Evolutionary conservation across 306 rosid species (phyloP).

Genomic region (Boehmeria nivea): DNA sequence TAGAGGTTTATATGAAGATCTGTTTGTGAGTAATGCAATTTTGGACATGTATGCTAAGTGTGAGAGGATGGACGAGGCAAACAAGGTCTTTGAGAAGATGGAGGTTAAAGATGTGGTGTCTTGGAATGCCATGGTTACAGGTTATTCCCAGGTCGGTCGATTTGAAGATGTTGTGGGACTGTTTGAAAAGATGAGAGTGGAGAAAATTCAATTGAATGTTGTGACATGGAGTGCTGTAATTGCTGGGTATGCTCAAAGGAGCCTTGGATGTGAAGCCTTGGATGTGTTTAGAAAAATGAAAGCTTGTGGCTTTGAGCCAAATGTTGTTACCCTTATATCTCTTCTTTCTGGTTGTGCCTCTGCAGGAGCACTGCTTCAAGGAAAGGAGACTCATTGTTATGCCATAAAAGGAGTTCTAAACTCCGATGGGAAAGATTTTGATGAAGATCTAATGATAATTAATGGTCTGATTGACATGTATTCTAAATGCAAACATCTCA

Average conservation of each 20-base stretch:
- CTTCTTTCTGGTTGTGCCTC: constrained; percentile 82
- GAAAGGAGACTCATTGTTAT: constrained; percentile 70
- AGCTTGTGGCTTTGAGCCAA: constrained; percentile 46
- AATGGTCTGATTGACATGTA: constrained; percentile 91
- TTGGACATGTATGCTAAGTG: constrained; percentile 84
- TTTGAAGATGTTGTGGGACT: constrained; percentile 53
- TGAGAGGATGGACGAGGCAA: constrained; percentile 59
- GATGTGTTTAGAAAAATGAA: constrained; percentile 69
- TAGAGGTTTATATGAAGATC: constrained; percentile 60
- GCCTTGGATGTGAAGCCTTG: constrained; percentile 59
- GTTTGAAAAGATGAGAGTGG: constrained; percentile 59
- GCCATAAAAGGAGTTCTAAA: constrained; percentile 52
- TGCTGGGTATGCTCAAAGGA: constrained; percentile 76
- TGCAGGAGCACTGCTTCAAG: constrained; percentile 57
- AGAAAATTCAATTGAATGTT: constrained; percentile 55
- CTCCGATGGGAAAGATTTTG: constrained; percentile 29
- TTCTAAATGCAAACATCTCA: constrained; percentile 53
- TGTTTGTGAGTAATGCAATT: constrained; percentile 73
- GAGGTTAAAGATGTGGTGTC: constrained; percentile 75
- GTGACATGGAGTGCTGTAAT: constrained; percentile 86
- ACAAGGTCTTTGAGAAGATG: constrained; percentile 59
- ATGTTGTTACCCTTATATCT: constrained; percentile 68
- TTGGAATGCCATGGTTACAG: constrained; percentile 88
- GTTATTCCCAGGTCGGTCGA: constrained; percentile 66
- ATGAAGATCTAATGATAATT: constrained; percentile 54